Evolutionary conservation across 2,329 filamentous ascomycete genomes (phyloP).

Genomic region (Paraphoma sp.): DNA sequence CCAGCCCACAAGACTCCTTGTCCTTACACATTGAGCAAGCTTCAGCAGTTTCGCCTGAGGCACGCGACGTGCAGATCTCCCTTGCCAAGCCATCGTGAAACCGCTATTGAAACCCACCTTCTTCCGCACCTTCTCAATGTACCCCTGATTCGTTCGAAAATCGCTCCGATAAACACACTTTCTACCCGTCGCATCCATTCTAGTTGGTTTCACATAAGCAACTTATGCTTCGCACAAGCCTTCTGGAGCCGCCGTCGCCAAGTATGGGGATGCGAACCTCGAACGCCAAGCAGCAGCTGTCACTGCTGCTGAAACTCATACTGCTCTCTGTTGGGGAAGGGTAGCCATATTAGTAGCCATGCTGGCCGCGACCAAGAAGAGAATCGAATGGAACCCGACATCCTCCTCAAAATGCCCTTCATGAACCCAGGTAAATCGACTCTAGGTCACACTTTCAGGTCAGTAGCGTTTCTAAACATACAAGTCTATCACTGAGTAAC

Average conservation of each 20-base stretch:
- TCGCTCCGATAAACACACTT: constrained; percentile 11
- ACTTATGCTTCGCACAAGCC: constrained; percentile 6
- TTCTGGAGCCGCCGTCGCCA: constrained; percentile 12
- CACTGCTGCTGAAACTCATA: constrained; percentile 25
- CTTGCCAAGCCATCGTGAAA: constrained; percentile 26
- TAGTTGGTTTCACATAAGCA: constrained; percentile 24
- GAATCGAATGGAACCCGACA: constrained; percentile 41
- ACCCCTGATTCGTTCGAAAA: constrained; percentile 14
- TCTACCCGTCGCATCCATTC: constrained; percentile 5
- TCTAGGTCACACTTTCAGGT: constrained; percentile 46
- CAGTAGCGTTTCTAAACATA: not conserved
- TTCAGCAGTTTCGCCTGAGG: constrained; percentile 12
- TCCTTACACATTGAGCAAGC: not conserved
- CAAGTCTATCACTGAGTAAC: constrained; percentile 2
- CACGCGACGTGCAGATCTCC: constrained; percentile 12
- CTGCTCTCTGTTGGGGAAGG: constrained; percentile 9
- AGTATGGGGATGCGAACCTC: constrained; percentile 19
- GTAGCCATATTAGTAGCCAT: constrained; percentile 9
- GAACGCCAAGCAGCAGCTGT: constrained; percentile 31
- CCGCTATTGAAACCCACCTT: constrained; percentile 19
- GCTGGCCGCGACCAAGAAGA: constrained; percentile 6
- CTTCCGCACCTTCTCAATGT: constrained; percentile 10
- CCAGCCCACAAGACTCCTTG: not conserved
- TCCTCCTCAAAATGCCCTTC: constrained; percentile 47
- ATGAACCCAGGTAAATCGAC: constrained; percentile 39